Evolutionary conservation across 192 early-diverging fungal species (phyloP), one percentile per base, ranked within the genome.

Genomic region (Coemansia sp.): DNA sequence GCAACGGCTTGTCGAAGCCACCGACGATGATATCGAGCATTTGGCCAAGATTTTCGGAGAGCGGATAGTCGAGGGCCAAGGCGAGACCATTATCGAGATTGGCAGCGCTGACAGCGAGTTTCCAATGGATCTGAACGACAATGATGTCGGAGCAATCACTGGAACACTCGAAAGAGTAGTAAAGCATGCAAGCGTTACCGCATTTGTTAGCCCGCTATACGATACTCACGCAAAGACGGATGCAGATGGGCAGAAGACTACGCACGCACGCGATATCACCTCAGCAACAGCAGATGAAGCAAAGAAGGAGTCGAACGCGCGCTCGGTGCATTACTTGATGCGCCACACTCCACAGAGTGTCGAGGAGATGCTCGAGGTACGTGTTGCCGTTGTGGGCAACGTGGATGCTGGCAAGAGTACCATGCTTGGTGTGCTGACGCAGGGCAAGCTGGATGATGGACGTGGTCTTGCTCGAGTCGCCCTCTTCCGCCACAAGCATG

Each of bases 381-480:
- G 94, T 9, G 86, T 96, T 11, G 90, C 89, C 14, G 92, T 94
- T 24, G 91, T 86, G 23, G 94, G 94, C 60, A 96, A 96, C 74
- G 93, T 96, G 21, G 87, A 88, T 49, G 84, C 87, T 48, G 87
- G 87, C 37, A 96, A 94, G 82, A 90, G 87, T 40, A 96, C 94
- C 1, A 71, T 93, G 56, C 76, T 96, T 22, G 94, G 94, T 19
- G 93, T 95, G 9, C 66, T 96, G 44, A 96, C 94, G 8, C 93
- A 93, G 76, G 87, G 91, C 43, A 80, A 86, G 3, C 81, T 96
- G 34, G 94, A 96, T 74, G 93, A 96, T 73, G 94, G 94, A 13
- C 85, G 94, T 40, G 94, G 94, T 45, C 91, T 86, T 48, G 91
- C 91, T 13, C 89, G 94, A 21, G 77, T 94, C 30, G 93, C 94